phyloP scores from a whole-genome alignment of 164 flowering plant species.

The Aristolochia californica region DNA sequence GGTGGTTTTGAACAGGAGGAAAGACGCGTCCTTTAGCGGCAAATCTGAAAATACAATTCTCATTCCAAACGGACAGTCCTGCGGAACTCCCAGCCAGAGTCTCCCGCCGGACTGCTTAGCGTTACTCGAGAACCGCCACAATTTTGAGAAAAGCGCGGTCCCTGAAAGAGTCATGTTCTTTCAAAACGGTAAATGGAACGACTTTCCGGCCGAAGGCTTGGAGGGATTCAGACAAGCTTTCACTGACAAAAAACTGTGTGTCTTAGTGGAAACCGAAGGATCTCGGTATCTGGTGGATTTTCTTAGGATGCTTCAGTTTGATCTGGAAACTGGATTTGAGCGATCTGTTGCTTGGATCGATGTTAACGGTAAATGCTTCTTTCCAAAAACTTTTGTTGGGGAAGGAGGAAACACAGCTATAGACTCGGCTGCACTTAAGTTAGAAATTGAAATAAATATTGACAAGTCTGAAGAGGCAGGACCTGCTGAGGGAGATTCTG shows the following conservation, averaged over 20 bases:
- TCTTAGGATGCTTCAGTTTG: conserved; percentile 11
- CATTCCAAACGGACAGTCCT: not conserved
- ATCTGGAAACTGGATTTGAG: conserved; percentile 2
- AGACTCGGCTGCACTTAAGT: conserved; percentile 1
- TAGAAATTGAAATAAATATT: conserved; percentile 18
- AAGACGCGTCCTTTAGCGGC: conserved; percentile 1
- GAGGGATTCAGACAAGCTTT: conserved; percentile 4
- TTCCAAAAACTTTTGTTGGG: conserved; percentile 5
- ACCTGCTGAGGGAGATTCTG: not conserved
- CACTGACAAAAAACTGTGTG: not conserved
- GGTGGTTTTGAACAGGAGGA: conserved; percentile 3
- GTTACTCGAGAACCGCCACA: conserved; percentile 5
- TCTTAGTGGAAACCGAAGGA: conserved; percentile 3
- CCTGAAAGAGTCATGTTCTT: conserved; percentile 8
- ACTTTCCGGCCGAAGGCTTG: conserved; percentile 2
- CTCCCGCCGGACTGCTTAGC: conserved; percentile 2
- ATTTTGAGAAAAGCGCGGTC: conserved; percentile 4
- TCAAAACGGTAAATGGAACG: conserved; percentile 3
- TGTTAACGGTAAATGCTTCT: conserved; percentile 12
- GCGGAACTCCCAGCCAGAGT: conserved; percentile 8
- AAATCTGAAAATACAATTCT: not conserved
- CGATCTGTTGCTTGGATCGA: conserved; percentile 16
- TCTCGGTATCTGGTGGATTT: conserved; percentile 11
- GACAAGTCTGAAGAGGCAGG: not conserved
- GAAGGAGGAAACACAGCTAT: not conserved